A percentile compares a stretch with the other conserved stretches of the same genome.
phyloP scores from a whole-genome alignment of 257 asterid genomes.

The Parsonsia alboflavescens region DNA sequence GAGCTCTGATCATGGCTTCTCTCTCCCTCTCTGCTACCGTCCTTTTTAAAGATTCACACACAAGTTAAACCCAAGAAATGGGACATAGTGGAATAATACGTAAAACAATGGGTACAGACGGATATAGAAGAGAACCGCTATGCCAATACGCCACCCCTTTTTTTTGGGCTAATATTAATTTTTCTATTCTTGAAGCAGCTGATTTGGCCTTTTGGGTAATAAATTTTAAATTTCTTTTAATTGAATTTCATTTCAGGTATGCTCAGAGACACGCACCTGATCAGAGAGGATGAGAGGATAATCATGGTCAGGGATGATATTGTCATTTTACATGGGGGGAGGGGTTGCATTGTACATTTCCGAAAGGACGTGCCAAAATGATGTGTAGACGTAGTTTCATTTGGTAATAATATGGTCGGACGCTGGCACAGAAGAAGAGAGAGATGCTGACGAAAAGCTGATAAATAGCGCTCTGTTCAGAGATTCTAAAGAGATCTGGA shows the following conservation, averaged over 20 bases:
- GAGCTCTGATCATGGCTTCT: neutral
- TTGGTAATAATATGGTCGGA: constrained; percentile 31
- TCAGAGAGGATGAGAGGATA: constrained; percentile 6
- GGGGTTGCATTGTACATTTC: constrained; percentile 12
- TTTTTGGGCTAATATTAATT: neutral
- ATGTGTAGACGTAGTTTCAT: constrained; percentile 23
- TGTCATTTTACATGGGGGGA: constrained; percentile 4
- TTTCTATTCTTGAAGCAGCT: neutral
- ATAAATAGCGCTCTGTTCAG: constrained; percentile 11
- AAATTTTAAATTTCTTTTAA: too few species aligned
- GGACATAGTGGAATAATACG: constrained; percentile 3
- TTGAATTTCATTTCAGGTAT: neutral
- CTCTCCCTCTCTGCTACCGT: neutral
- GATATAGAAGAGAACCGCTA: neutral
- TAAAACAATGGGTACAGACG: neutral
- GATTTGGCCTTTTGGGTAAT: constrained; percentile 1
- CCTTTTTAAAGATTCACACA: constrained; percentile 19
- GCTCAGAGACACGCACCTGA: constrained; percentile 3
- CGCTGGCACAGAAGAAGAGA: constrained; percentile 28
- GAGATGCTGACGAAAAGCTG: constrained; percentile 35
- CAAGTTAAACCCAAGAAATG: constrained; percentile 13
- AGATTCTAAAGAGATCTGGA: constrained; percentile 32
- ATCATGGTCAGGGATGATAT: neutral
- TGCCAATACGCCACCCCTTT: neutral
- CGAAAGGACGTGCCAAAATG: constrained; percentile 11